Evolutionary conservation across 179 eudicot genomes (phyloP), one percentile per base, ranked within the genome.

Genomic region (Heliamphora pulchella): DNA sequence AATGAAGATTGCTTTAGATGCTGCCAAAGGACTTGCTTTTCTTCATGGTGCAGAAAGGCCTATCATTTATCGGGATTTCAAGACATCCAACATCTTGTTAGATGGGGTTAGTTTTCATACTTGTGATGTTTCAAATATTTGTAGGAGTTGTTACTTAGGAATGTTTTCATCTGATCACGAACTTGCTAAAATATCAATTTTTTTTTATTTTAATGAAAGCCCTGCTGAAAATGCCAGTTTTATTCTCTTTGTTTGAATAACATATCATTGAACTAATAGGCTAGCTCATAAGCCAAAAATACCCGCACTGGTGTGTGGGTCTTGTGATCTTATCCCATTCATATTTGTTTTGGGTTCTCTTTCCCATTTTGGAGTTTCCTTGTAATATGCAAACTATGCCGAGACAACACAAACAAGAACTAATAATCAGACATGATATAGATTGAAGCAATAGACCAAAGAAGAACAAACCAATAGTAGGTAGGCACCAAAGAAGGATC

Each of bases 11-110:
- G 93, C 94, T 78, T 87, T 96, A 82, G 94, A 92, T 88, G 97
- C 96, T 88, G 99, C 99, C 17, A 92, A 85, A 81, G 99, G 99
- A 75, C 97, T 96, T 82, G 97, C 96, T 75, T 94, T 89, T 82
- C 99, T 96, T 89, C 99, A 96, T 85, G 90, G 88, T 76, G 88
- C 91, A 48, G 94, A 92, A 80, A 94, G 89, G 64, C 87, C 92
- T 59, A 91, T 96, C 78, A 96, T 96, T 79, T 96, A 96, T 78
- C 89, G 99, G 51, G 99, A 96, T 81, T 94, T 96, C 51, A 96
- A 96, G 91, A 96, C 99, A 39, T 91, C 99, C 55, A 96, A 96
- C 83, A 90, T 96, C 84, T 89, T 96, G 89, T 89, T 96, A 53
- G 99, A 94, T 85, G 84, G 78, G 91, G 99, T 96, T 68, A 86